Base-by-base conservation (phyloP, 352 stramenopile species). In the Albugo laibachii region DNA sequence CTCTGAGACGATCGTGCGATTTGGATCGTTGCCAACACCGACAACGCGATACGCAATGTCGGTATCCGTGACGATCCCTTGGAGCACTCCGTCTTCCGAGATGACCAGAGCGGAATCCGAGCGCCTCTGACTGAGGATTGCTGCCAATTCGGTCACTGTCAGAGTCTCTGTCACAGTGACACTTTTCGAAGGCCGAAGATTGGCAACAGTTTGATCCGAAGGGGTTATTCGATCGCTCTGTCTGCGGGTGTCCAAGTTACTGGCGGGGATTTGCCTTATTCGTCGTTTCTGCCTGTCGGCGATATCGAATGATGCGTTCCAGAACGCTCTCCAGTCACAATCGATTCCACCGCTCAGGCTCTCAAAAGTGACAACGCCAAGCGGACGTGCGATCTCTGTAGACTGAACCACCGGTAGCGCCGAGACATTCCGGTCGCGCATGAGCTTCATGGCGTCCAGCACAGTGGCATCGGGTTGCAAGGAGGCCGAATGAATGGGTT, bases 371-470 rank as follows among this genome's bases (percentile, higher is more conserved):
- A 92, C 66, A 69, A 89, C 84, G 31, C 80, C 80, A 8, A 83
- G 50, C 24, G 24, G 24, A 58, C 89, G 89, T 14, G 68, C 74
- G 5, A 60, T 54, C 2, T 67, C 73, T 13, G 56, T 66, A 16
- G 77, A 49, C 39, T 97, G 87, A 12, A 96, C 88, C 1, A 99
- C 88, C 18, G 95, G 95, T 41, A 99, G 56, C 49, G 97, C 94
- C 20, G 98, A 59, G 59, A 98, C 98, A 49, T 93, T 93, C 54
- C 97, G 92, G 47, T 98, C 93, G 53, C 97, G 91, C 92, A 98
- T 98, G 19, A 96, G 85, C 55, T 98, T 92, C 37, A 99, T 68
- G n/a, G 93, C 94, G 49, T 98, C 95, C 11, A 98, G 63, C 11
- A 98, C 80, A 21, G 83, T 93, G 3, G 84, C 96, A 43, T 66